phyloP scores from a whole-genome alignment of 345 rosid genomes.

The Stellera chamaejasme region DNA sequence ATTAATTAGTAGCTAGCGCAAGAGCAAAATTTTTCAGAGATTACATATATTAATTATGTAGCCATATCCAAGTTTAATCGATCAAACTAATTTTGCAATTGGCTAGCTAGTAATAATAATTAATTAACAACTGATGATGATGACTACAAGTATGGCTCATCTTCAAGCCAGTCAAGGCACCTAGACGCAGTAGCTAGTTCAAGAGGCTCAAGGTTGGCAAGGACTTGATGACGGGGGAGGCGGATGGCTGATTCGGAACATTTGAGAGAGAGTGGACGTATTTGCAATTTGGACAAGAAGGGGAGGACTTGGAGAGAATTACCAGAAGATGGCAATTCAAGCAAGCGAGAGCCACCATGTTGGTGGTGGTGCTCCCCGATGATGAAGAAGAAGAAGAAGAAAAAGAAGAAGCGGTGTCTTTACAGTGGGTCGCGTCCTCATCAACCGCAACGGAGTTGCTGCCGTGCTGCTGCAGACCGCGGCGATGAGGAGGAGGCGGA shows the following conservation, averaged over 20 bases:
- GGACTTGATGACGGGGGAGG: conserved; percentile 13
- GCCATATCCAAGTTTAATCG: too few relatives aligned
- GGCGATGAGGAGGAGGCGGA: background rate
- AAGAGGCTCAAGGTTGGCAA: conserved; percentile 30
- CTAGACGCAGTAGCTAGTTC: conserved; percentile 8
- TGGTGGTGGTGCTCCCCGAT: conserved; percentile 4
- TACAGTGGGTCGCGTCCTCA: too few relatives aligned
- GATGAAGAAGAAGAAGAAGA: background rate
- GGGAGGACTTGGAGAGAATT: conserved; percentile 37
- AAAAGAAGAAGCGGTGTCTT: background rate
- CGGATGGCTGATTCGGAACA: conserved; percentile 14
- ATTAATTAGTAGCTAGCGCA: too few relatives aligned
- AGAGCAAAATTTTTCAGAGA: too few relatives aligned
- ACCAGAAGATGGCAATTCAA: conserved; percentile 46
- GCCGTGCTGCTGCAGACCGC: background rate
- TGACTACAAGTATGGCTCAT: too few relatives aligned
- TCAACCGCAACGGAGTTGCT: background rate
- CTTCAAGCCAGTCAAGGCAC: too few relatives aligned
- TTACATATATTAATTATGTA: too few relatives aligned
- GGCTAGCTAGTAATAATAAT: too few relatives aligned
- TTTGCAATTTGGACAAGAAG: conserved; percentile 52
- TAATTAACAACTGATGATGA: too few relatives aligned
- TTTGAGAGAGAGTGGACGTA: conserved; percentile 34
- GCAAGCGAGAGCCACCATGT: conserved; percentile 46
- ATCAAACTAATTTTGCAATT: too few relatives aligned